Percentiles rank a stretch among this genome's conserved stretches.
phyloP scores from a whole-genome alignment of 805 yeast genomes.

The Candida golubevii region DNA sequence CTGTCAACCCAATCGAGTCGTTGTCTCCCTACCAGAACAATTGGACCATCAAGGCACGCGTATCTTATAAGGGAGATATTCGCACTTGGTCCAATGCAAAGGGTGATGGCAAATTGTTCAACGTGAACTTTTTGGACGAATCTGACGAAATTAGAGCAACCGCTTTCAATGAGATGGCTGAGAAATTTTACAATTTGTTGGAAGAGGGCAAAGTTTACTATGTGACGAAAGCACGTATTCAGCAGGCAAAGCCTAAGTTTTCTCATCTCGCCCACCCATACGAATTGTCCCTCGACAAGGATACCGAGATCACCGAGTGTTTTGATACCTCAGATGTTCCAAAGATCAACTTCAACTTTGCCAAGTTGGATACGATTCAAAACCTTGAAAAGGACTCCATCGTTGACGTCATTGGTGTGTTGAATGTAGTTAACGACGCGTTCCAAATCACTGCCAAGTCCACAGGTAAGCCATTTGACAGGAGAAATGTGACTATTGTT shows the following conservation, averaged over 20 bases:
- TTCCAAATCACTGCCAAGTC: slow-evolving; percentile 78
- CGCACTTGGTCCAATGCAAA: slow-evolving; percentile 82
- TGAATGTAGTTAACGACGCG: slow-evolving; percentile 70
- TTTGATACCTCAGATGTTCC: slow-evolving; percentile 65
- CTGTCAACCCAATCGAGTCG: slow-evolving; percentile 72
- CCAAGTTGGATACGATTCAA: slow-evolving; percentile 61
- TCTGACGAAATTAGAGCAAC: slow-evolving; percentile 96
- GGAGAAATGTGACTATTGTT: slow-evolving; percentile 83
- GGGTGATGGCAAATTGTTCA: slow-evolving; percentile 89
- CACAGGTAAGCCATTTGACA: slow-evolving; percentile 87
- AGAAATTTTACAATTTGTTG: slow-evolving; percentile 65
- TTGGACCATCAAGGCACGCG: slow-evolving; percentile 94
- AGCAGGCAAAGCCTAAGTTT: slow-evolving; percentile 80
- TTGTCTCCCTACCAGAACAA: slow-evolving; percentile 85
- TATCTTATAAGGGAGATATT: slow-evolving; percentile 80
- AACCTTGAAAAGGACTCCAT: slow-evolving; percentile 64
- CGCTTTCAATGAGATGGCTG: slow-evolving; percentile 86
- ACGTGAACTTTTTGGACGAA: slow-evolving; percentile 84
- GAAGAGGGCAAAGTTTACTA: slow-evolving; percentile 90
- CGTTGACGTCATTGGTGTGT: slow-evolving; percentile 84
- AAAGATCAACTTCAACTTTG: slow-evolving; percentile 69
- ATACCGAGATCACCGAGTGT: slow-evolving; percentile 69
- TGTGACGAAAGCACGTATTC: slow-evolving; percentile 75
- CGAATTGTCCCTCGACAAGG: slow-evolving; percentile 78
- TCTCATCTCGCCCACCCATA: slow-evolving; percentile 82